Evolutionary conservation across 106 monocot species (phyloP).

Genomic region (Apostasia ramifera): DNA sequence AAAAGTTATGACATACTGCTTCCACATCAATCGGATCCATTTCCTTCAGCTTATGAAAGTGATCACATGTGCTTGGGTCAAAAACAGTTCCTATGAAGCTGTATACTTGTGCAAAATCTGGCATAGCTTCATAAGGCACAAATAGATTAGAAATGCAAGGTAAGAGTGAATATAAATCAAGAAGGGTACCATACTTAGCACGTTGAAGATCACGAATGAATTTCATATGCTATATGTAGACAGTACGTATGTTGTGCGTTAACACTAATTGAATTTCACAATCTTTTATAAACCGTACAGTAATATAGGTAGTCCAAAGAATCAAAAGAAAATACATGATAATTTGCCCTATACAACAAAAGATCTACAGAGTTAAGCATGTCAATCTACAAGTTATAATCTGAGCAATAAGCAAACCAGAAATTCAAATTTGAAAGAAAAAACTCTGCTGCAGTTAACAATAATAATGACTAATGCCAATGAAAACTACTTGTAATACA

Average conservation of each 20-base stretch:
- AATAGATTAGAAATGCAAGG: neutral
- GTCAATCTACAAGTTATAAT: too few species aligned
- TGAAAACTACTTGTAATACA: too few species aligned
- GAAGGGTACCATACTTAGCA: neutral
- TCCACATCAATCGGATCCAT: conserved; percentile 98
- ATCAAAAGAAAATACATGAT: neutral
- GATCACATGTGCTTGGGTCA: conserved; percentile 71
- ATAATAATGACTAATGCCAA: too few species aligned
- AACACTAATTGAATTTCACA: too few species aligned
- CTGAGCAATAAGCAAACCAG: too few species aligned
- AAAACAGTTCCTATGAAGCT: conserved; percentile 87
- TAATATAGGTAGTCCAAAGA: neutral
- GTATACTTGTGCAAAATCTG: conserved; percentile 88
- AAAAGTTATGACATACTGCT: conserved; percentile 51
- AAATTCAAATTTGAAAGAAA: too few species aligned
- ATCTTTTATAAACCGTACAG: too few species aligned
- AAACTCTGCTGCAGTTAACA: too few species aligned
- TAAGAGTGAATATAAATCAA: neutral
- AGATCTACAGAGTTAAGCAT: too few species aligned
- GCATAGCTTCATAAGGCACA: conserved; percentile 58
- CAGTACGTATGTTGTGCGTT: too few species aligned
- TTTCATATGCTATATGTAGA: neutral
- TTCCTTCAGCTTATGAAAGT: conserved; percentile 85
- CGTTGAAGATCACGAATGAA: neutral
- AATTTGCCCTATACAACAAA: neutral